These are phyloP conservation scores for Eutrema salsugineum DNA, from an alignment of 441 rosid species.

Conservation along the genomic window DNA sequence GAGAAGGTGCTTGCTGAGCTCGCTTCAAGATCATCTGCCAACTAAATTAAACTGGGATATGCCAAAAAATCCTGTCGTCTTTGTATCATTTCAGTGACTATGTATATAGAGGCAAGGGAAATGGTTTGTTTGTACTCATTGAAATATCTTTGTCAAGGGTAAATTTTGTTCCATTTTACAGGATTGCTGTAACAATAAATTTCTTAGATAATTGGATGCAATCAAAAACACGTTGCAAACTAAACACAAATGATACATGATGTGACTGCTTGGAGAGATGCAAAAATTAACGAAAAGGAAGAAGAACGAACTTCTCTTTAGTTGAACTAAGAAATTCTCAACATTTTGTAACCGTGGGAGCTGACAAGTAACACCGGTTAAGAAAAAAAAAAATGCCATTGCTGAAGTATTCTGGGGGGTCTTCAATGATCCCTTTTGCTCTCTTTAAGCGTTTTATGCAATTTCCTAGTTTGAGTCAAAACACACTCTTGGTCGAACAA, in stretches of 20 bases:
- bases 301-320: not conserved
- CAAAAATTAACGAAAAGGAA: not conserved
- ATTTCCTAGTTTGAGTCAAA: slow-evolving; percentile 49
- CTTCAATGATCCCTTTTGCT: not conserved
- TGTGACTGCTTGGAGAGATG: not conserved
- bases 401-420: not conserved
- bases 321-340: not conserved
- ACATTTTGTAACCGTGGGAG: not conserved
- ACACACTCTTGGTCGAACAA: slow-evolving; percentile 72
- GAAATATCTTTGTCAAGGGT: not conserved
- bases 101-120: slow-evolving; percentile 20
- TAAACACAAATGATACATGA: not conserved
- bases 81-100: slow-evolving; percentile 1
- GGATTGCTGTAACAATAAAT: slow-evolving; percentile 10
- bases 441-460: slow-evolving; percentile 39
- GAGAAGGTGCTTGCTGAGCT: slow-evolving; percentile 26
- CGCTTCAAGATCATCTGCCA: slow-evolving; percentile 22
- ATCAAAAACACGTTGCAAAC: not conserved
- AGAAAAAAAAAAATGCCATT: not conserved
- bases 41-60: not conserved
- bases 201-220: not conserved
- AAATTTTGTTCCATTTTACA: slow-evolving; percentile 24
- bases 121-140: slow-evolving; percentile 12
- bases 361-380: not conserved
- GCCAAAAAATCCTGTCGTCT: not conserved